Conservation (phyloP, 1,284 basidiomycete genomes). For the Phellinidium pouzarii region DNA sequence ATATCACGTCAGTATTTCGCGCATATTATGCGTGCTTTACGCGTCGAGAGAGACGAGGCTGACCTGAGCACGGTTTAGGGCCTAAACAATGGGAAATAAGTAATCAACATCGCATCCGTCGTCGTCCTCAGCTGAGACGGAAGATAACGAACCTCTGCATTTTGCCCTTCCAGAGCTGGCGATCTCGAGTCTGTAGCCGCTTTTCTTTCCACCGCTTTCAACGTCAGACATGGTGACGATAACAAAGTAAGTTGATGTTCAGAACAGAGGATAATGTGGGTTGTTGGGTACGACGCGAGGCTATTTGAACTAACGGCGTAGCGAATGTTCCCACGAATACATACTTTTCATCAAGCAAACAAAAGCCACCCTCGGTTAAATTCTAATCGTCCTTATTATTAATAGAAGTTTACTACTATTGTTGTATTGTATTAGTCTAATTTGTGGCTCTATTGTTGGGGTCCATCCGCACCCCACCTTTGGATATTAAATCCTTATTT, state of each 20-base stretch:
- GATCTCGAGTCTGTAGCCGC: slow-evolving; percentile 76
- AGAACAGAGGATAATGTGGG: neutral
- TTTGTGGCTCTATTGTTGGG: too few relatives aligned
- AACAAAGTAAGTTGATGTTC: neutral
- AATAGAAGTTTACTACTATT: too few relatives aligned
- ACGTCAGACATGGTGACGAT: slow-evolving; percentile 47
- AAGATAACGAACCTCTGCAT: slow-evolving; percentile 67
- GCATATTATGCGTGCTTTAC: slow-evolving; percentile 15
- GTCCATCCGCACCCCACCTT: too few relatives aligned
- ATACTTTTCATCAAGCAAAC: neutral
- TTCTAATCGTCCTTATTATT: too few relatives aligned
- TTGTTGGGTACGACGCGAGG: neutral
- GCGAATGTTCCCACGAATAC: neutral
- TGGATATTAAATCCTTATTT: neutral
- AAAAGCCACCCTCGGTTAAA: too few relatives aligned
- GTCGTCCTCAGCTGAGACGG: slow-evolving; percentile 22
- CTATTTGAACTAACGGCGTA: neutral
- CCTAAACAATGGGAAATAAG: slow-evolving; percentile 40
- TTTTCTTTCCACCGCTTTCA: slow-evolving; percentile 39
- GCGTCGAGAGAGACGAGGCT: slow-evolving; percentile 16
- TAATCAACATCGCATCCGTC: slow-evolving; percentile 22
- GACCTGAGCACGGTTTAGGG: slow-evolving; percentile 71
- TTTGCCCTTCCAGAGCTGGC: slow-evolving; percentile 59
- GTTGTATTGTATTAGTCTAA: too few relatives aligned
- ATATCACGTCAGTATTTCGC: slow-evolving; percentile 18